phyloP scores from a whole-genome alignment of 495 filamentous ascomycete species.

The Achaetomiella virescens region DNA sequence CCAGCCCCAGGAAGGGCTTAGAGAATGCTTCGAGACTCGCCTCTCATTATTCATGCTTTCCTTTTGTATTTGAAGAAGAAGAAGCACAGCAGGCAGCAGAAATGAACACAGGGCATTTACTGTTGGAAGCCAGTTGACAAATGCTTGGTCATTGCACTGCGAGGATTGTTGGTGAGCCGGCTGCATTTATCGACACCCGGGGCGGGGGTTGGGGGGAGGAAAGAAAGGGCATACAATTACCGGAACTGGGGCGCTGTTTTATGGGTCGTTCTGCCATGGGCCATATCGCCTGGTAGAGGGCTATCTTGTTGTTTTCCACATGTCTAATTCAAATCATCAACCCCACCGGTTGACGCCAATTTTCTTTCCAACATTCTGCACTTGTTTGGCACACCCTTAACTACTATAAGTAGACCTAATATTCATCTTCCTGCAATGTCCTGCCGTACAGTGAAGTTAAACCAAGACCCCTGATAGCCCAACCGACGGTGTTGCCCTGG shows the following conservation, averaged over 20 bases:
- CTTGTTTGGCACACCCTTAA: no score
- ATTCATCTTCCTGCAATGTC: no score
- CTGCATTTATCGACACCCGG: constrained; percentile 6
- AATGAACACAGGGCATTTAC: neutral
- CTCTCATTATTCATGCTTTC: constrained; percentile 9
- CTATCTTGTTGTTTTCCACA: constrained; percentile 4
- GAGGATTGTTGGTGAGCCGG: neutral
- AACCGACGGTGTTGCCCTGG: no score
- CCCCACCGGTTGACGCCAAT: no score
- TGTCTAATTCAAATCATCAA: constrained; percentile 5
- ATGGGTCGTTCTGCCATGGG: constrained; percentile 5
- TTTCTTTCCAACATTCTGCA: no score
- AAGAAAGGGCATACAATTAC: constrained; percentile 1
- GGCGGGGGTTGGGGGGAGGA: neutral
- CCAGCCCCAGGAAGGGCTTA: constrained; percentile 7
- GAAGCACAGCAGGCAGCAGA: neutral
- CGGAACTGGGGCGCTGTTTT: neutral
- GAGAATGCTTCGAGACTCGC: constrained; percentile 7
- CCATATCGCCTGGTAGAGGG: neutral
- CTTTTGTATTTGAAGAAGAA: constrained; percentile 2
- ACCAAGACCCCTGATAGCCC: no score
- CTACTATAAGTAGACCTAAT: no score
- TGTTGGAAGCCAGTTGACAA: neutral
- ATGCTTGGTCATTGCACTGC: neutral
- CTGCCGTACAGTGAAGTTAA: no score